Percentiles rank a stretch among this genome's conserved stretches.
These are phyloP conservation scores for Kwoniella dejecticola DNA, from an alignment of 768 basidiomycete genomes.

Conservation along the genomic window DNA sequence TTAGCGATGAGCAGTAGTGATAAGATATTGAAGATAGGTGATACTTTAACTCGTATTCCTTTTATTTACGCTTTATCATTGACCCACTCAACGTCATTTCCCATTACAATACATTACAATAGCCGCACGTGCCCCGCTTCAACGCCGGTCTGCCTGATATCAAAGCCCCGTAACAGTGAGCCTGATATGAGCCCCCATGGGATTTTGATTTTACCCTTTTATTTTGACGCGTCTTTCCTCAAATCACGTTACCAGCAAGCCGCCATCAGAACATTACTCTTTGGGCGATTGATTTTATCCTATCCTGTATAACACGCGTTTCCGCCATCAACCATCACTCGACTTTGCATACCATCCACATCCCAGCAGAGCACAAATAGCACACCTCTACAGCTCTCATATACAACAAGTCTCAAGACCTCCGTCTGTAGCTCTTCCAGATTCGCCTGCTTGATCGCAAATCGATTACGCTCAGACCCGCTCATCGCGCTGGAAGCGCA, in stretches of 20 bases:
- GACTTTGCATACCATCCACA: too few species aligned
- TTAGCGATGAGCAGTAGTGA: neutral
- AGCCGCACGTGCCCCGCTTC: neutral
- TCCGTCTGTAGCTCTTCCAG: too few species aligned
- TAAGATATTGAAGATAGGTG: neutral
- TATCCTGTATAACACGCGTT: neutral
- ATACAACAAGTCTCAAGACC: too few species aligned
- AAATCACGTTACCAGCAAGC: neutral
- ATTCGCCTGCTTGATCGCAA: neutral
- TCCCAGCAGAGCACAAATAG: too few species aligned
- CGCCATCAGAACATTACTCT: conserved; percentile 6
- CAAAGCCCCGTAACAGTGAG: neutral
- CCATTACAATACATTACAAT: too few species aligned
- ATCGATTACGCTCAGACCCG: neutral
- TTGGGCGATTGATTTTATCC: too few species aligned
- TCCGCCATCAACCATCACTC: too few species aligned
- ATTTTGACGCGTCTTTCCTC: neutral
- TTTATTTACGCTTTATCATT: neutral
- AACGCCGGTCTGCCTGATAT: neutral
- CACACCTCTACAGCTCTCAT: too few species aligned
- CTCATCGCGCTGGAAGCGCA: neutral
- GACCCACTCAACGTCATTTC: neutral
- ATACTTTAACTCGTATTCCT: too few species aligned
- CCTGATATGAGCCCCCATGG: neutral
- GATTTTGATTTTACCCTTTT: neutral